Evolutionary conservation across 352 stramenopile species (phyloP), one percentile per base, ranked within the genome.

Genomic region (Albugo laibachii): DNA sequence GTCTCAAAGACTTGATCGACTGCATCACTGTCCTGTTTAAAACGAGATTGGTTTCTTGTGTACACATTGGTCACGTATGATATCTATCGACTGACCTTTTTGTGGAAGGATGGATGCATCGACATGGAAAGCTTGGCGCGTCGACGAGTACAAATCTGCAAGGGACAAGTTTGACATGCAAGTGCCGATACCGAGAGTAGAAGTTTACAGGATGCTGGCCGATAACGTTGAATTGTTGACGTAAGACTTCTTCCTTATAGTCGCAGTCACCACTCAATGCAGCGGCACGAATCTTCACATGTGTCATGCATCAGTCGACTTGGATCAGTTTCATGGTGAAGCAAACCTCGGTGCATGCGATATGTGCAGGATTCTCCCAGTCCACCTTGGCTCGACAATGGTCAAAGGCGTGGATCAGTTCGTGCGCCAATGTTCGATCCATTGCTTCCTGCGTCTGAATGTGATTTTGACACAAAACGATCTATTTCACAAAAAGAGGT

Each of bases 391-490:
- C 77, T 47, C 86, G 80, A 62, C 84, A 96, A 61, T 95, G 77
- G 57, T 96, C 87, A 52, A 83, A 96, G 6, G 87, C 87, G 58
- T 96, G 87, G 51, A 96, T 86, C 48, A 96, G 65, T 60, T 96
- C 87, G 52, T 96, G 87, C 16, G 80, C 66, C 46, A 96, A 65
- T 15, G 87, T 96, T 43, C 82, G 76, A 54, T 95, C 82, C 66
- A 96, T 88, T 77, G 73, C 84, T 55, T 89, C 68, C 46, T 92
- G 79, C 56, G 92, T 78, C n/a, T 63, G 56, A 52, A 94, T 92
- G 58, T 92, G 83, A 55, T 94, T 92, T 57, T 92, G 78, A 50
- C 82, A 94, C 49, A 94, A 61, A 50, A 93, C 65, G 37, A 92
- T 63, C 62, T 82, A 36, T 46, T 46, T 39, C 50, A 5, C 31